Percentiles rank a stretch among this genome's conserved stretches.
Evolutionary conservation across 352 stramenopile species (phyloP).

Genomic region (Pythium plurisporium): DNA sequence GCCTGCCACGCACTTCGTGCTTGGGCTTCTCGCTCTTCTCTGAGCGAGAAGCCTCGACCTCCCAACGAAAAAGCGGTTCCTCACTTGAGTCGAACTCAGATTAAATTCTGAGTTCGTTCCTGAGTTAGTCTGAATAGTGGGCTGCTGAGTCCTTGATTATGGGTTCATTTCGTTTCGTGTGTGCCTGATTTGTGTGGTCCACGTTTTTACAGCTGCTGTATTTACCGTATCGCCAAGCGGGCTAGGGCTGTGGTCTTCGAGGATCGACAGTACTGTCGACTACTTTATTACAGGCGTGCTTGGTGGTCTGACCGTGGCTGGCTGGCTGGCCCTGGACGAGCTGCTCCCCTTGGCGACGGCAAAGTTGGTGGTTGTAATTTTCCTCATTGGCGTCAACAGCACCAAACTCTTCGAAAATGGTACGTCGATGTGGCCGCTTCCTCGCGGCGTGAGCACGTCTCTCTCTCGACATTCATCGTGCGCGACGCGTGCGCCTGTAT

Average conservation of each 20-base stretch:
- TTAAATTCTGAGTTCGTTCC: background rate
- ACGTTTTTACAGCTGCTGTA: slow-evolving; percentile 4
- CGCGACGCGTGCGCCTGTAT: background rate
- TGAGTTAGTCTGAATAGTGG: slow-evolving; percentile 8
- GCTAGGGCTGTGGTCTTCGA: too few species aligned
- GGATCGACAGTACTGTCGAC: background rate
- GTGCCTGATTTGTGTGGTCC: background rate
- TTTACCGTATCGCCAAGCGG: too few species aligned
- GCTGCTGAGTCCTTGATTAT: background rate
- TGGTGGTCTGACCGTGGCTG: background rate
- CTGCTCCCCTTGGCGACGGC: background rate
- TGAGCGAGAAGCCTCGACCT: background rate
- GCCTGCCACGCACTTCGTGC: too few species aligned
- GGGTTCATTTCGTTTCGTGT: background rate
- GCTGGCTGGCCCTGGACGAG: slow-evolving; percentile 13
- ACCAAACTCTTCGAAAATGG: slow-evolving; percentile 31
- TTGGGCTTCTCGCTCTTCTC: too few species aligned
- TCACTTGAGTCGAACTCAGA: slow-evolving; percentile 6
- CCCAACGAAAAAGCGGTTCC: too few species aligned
- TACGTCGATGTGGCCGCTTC: slow-evolving; percentile 9
- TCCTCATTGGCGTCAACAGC: slow-evolving; percentile 28
- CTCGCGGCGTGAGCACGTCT: background rate
- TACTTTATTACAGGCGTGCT: background rate
- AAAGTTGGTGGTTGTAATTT: slow-evolving; percentile 27
- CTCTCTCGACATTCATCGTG: background rate